A percentile compares a stretch with the other conserved stretches of the same genome.
These are phyloP conservation scores for Tausonia pullulans DNA, from an alignment of 1,284 basidiomycete genomes.

Conservation along the genomic window DNA sequence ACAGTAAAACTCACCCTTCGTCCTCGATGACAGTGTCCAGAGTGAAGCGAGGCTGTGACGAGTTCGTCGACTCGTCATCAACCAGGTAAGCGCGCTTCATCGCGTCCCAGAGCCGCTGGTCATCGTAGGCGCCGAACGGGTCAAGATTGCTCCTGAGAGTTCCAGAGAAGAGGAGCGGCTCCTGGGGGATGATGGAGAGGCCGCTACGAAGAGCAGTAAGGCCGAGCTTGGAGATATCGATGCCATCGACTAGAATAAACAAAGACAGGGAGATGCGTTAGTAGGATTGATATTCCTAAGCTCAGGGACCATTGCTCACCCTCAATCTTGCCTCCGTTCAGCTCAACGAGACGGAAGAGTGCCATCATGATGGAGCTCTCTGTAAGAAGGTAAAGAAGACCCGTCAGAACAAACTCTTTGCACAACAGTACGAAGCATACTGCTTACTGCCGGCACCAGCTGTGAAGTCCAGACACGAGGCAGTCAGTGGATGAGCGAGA, in stretches of 20 bases:
- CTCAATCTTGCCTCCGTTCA: conserved; percentile 35
- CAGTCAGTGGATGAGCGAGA: too few relatives aligned
- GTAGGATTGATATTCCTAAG: neutral
- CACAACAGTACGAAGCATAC: too few relatives aligned
- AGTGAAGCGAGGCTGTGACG: conserved; percentile 47
- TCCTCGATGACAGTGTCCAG: conserved; percentile 72
- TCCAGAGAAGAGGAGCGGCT: conserved; percentile 52
- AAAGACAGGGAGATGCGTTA: conserved; percentile 8
- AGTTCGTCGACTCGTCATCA: conserved; percentile 26
- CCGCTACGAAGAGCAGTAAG: conserved; percentile 39
- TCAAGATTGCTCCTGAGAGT: conserved; percentile 42
- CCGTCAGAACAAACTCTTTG: too few relatives aligned
- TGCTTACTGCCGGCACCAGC: too few relatives aligned
- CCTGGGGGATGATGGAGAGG: conserved; percentile 71
- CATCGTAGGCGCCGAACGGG: conserved; percentile 61
- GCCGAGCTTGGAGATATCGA: conserved; percentile 42
- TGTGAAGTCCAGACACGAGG: too few relatives aligned
- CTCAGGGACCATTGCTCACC: conserved; percentile 16
- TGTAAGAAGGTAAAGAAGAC: too few relatives aligned
- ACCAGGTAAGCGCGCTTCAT: conserved; percentile 66
- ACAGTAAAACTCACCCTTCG: conserved; percentile 45
- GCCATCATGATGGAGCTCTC: conserved; percentile 42
- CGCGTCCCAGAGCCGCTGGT: conserved; percentile 69
- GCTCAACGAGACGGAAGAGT: conserved; percentile 39
- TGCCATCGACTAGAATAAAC: conserved; percentile 28